Evolutionary conservation across 2,329 filamentous ascomycete species (phyloP).

Genomic region (Colletotrichum salicis): DNA sequence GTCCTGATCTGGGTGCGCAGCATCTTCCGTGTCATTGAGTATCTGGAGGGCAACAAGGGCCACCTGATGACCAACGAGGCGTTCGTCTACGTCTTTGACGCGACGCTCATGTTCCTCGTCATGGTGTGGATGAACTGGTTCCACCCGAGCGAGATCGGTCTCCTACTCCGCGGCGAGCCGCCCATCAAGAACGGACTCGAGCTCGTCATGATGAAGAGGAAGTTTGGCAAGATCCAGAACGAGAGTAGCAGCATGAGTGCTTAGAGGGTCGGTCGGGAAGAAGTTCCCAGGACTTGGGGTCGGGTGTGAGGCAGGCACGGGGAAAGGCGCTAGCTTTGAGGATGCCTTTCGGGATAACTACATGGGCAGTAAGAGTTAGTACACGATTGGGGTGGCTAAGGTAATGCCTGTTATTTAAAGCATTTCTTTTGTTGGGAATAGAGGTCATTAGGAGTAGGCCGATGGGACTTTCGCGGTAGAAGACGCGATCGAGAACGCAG

Average conservation of each 20-base stretch:
- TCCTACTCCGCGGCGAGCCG: slow-evolving; percentile 26
- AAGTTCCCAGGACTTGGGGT: not conserved
- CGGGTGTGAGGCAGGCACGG: no score
- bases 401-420: not conserved
- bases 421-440: not conserved
- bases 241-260: slow-evolving; percentile 21
- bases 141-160: slow-evolving; percentile 33
- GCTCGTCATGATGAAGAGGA: slow-evolving; percentile 10
- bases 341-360: not conserved
- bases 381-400: fast-evolving
- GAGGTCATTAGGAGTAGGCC: not conserved
- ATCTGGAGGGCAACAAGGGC: slow-evolving; percentile 53
- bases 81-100: slow-evolving; percentile 57
- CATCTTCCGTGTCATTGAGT: slow-evolving; percentile 59
- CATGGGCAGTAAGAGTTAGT: not conserved
- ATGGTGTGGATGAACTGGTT: slow-evolving; percentile 44
- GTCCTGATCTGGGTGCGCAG: slow-evolving; percentile 56
- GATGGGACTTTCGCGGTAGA: no score
- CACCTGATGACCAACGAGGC: slow-evolving; percentile 53
- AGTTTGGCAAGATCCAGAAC: slow-evolving; percentile 8
- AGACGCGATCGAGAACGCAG: not conserved
- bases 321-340: not conserved
- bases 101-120: slow-evolving; percentile 52
- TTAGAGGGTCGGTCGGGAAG: not conserved
- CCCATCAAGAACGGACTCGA: slow-evolving; percentile 31